Base-by-base conservation (phyloP, 148 eudicot genomes). In the Cornus controversa region DNA sequence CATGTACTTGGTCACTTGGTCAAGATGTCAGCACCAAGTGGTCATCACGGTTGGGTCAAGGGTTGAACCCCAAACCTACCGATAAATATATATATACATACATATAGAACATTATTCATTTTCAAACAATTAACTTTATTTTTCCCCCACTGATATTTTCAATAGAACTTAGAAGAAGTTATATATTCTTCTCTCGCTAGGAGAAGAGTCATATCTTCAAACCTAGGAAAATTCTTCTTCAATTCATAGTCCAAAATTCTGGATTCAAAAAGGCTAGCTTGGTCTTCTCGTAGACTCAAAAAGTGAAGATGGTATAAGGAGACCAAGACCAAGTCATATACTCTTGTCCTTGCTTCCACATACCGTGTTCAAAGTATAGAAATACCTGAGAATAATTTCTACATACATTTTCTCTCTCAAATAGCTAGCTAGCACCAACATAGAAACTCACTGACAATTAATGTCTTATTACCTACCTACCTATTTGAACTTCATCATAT, bases 251-350 rank as follows among this genome's bases (percentile, higher is more conserved):
- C 75, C 29, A 71, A 71, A 36, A 45, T 13, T 36, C 62, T 71
- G 80, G 28, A 40, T 73, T 86, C 82, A 75, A 75, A 53, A 57
- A 36, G 73, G 82, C 77, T 27, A 29, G 82, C 77, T 27, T 25
- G 45, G 82, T 89, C 84, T 78, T 82, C 84, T 18, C 8, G 64
- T 60, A 60, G 64, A 60, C 64, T n/a, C 64, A 60, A 60, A 60
- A 60, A n/a, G 9, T 3, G 24, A 60, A 54, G 62, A 54, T 54
- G 20, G 62, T 54, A 54, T 13, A 77, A n/a, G 64, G 13, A 79
- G 82, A 76, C 78, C 75, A 74, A 37, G 94, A 91, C 92, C 81
- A 37, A 28, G 92, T 89, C 94, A 74, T 47, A 67, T 63, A 50
- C 78, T 81, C 78, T 29, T 29, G n/a, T 75, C 73, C 78, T 70